Conservation (phyloP, 2,329 filamentous ascomycete species). For the Zarea fungicola region DNA sequence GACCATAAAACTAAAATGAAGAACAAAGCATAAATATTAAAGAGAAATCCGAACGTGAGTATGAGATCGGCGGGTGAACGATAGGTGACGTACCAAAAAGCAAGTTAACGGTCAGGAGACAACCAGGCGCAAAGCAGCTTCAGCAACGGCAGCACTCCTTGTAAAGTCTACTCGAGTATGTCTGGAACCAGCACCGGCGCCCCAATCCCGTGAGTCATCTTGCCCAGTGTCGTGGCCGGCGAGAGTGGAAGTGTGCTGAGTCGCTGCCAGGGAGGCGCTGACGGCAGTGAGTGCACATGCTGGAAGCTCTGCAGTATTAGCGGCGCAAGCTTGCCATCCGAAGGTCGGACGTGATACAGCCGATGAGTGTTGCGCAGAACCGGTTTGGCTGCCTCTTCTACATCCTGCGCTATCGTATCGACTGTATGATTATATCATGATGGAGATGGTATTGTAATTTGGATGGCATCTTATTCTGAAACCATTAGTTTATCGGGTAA, state of each 20-base stretch:
- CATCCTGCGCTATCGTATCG: too few species aligned
- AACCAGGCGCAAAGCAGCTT: background rate
- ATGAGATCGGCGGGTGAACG: too few species aligned
- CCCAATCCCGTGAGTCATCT: constrained; percentile 3
- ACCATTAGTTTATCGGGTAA: too few species aligned
- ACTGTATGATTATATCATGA: too few species aligned
- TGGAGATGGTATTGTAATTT: too few species aligned
- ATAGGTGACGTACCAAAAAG: background rate
- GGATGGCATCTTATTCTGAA: too few species aligned
- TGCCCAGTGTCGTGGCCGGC: background rate
- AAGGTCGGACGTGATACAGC: background rate
- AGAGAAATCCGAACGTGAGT: too few species aligned
- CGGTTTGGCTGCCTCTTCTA: too few species aligned
- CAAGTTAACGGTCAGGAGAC: background rate
- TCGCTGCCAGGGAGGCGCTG: background rate
- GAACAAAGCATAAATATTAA: background rate
- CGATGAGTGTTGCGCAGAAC: too few species aligned
- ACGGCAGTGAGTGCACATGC: background rate
- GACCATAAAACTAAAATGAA: background rate
- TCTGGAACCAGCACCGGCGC: background rate
- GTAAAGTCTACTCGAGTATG: background rate
- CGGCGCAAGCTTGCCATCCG: background rate
- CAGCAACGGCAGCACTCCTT: background rate
- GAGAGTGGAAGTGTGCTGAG: background rate
- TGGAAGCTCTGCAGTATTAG: constrained; percentile 4